Base-by-base conservation (phyloP, 169 alveolate species). In the Eimeria acervulina region DNA sequence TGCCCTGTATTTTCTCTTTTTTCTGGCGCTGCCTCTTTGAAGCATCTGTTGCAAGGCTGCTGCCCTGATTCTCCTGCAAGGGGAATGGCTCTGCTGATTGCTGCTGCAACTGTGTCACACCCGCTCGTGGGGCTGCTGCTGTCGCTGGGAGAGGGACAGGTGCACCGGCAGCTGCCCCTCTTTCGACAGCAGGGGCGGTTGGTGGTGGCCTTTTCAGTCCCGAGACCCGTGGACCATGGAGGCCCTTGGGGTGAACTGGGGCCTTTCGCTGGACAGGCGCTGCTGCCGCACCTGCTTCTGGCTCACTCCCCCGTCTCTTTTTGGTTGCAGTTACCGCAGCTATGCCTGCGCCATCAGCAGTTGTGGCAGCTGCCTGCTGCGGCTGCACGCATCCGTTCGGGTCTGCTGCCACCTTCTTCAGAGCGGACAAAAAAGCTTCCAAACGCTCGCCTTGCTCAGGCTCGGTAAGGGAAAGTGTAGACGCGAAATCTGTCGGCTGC, bases 181-280 rank as follows among this genome's bases (percentile, higher is more conserved):
- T 61, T 28, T 38, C 74, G 33, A 17, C 31, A 63, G 10, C 61
- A 36, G 83, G n/a, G 23, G 66, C 83, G 40, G 47, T 33, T 7
- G 94, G 92, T 10, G 92, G 40, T 5, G 94, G 94, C 68, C 83
- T 61, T 59, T 87, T 87, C 28, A 87, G 83, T 2, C 94, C 94
- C n/a, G 94, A 87, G 40, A 87, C 94, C 23, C 94, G 94, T 40
- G 94, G 94, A 1, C 42, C 94, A 17, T 26, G 94, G 28, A 87
- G 94, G 44, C 83, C 83, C 83, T 63, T 87, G 19, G 80, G n/a
- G 33, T 40, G 23, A 40, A 68, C 61, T 87, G 94, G 63, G 17
- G 28, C 23, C 36, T 33, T 87, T 2, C 83, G 17, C 63, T 61
- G 40, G 44, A 63, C 26, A 8, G 94, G 44, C 63, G 31, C 94